Percentiles rank a stretch among this genome's conserved stretches.
These are phyloP conservation scores for Anthoceros angustus DNA, from an alignment of 225 moss, liverwort and hornwort genomes.

Conservation along the genomic window DNA sequence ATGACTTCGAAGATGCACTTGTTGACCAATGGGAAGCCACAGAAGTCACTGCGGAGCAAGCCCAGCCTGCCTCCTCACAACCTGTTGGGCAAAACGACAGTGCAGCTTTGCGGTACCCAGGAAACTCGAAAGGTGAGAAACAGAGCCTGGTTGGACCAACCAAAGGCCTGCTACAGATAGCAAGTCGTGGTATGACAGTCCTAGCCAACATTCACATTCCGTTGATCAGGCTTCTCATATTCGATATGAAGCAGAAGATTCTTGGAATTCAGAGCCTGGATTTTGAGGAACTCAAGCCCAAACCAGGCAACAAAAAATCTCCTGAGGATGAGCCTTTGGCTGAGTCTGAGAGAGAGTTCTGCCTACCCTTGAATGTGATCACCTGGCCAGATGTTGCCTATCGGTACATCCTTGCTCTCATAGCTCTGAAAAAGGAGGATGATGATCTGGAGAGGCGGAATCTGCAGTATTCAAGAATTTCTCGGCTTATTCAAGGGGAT, in stretches of 20 bases:
- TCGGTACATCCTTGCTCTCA: constrained; percentile 62
- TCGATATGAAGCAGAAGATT: constrained; percentile 61
- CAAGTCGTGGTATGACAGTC: constrained; percentile 14
- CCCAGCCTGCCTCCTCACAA: background rate
- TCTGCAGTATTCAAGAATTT: constrained; percentile 58
- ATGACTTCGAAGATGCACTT: constrained; percentile 70
- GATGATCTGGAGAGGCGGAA: constrained; percentile 46
- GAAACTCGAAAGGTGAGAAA: background rate
- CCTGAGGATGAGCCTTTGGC: background rate
- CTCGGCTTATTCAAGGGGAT: constrained; percentile 92
- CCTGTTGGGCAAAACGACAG: background rate
- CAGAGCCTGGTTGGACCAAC: constrained; percentile 8
- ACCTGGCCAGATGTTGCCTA: constrained; percentile 95
- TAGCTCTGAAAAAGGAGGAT: constrained; percentile 47
- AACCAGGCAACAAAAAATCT: constrained; percentile 50
- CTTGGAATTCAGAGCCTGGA: constrained; percentile 35
- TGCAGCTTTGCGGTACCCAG: background rate
- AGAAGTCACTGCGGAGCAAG: background rate
- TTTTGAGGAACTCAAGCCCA: constrained; percentile 58
- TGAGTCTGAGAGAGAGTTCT: constrained; percentile 29
- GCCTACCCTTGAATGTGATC: constrained; percentile 70
- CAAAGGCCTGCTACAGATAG: constrained; percentile 3
- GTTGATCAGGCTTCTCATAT: constrained; percentile 55
- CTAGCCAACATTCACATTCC: constrained; percentile 56
- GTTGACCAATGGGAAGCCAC: constrained; percentile 26